Base-by-base conservation (phyloP, 2,329 filamentous ascomycete genomes). In the Chaetothyriales sp. region DNA sequence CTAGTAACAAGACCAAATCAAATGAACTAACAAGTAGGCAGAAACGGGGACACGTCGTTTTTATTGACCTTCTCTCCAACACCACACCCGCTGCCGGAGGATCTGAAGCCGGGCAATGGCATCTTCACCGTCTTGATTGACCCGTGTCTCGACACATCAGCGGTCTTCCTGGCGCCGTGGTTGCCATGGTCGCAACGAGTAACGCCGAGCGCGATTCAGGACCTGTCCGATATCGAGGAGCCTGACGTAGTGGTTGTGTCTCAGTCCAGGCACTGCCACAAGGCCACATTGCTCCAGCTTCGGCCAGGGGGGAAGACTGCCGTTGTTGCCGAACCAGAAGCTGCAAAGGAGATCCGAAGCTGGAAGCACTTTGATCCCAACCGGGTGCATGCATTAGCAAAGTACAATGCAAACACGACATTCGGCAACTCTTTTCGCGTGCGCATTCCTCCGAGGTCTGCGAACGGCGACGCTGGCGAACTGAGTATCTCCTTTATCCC, bases 401-500 rank as follows among this genome's bases (percentile, higher is more conserved):
- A 66, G 46, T 77, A 70, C 55, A 64, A 65, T 39, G 58, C 65
- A 22, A 64, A 65, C 39, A 65, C 68, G 36, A 61, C 60, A 2
- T 59, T 62, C 32, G 68, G 68, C 5, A 60, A 76, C 44, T 51
- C 55, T 6, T 62, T 70, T 55, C 64, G 70, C 43, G 67, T 85
- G 7, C 66, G 72, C 0, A 68, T 86, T 3, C 75, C 77, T 2
- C 64, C 79, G 0, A 63, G 74, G 20, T 67, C 72, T 2, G 65
- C 72, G 0, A 70, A 71, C 20, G 79, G 77, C 4, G 66, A 71
- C 12, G 68, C 73, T 7, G 83, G 83, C 18, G 81, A 86, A 66
- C 73, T 86, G n/a, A 85, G 81, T 0, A 71, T 87, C n/a, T 72
- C 81, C 1, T 80, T 79, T 62, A 74, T 86, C 26, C 69, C 76